phyloP scores from a whole-genome alignment of 345 rosid genomes.

The Anacardium occidentale region DNA sequence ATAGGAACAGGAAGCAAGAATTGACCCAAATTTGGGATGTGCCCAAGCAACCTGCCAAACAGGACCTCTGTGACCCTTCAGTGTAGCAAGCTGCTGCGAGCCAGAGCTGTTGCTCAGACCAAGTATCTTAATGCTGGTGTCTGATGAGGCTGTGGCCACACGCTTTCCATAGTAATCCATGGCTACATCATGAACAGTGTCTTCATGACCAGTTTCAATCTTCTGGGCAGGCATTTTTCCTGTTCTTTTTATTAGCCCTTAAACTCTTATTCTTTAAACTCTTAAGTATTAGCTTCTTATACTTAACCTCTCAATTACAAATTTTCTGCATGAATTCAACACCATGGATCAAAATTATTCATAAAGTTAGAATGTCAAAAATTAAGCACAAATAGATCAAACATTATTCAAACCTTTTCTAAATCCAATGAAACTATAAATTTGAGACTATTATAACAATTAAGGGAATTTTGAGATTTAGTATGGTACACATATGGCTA shows the following conservation, averaged over 20 bases:
- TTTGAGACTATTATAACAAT: not conserved
- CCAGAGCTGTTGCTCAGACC: constrained; percentile 15
- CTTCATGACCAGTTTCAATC: constrained; percentile 24
- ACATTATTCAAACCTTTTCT: not conserved
- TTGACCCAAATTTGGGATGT: constrained; percentile 17
- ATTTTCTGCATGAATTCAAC: not conserved
- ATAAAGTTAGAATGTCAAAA: not conserved
- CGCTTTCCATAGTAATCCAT: constrained; percentile 22
- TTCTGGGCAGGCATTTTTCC: constrained; percentile 21
- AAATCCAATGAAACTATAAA: not conserved
- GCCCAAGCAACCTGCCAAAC: constrained; percentile 23
- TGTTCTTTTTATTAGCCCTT: not conserved
- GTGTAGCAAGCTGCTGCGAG: constrained; percentile 15
- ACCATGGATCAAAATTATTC: not conserved
- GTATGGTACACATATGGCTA: not conserved
- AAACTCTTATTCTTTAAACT: not conserved
- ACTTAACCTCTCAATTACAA: not conserved
- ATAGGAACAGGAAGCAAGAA: constrained; percentile 19
- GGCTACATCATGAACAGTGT: constrained; percentile 18
- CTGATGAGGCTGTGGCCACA: constrained; percentile 19
- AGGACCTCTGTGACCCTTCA: constrained; percentile 18
- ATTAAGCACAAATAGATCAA: not conserved
- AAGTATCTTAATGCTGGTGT: constrained; percentile 13
- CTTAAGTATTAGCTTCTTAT: not conserved
- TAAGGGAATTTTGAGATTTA: not conserved